Evolutionary conservation across 192 early-diverging fungal genomes (phyloP).

Genomic region (Phycomyces blakesleeanus): DNA sequence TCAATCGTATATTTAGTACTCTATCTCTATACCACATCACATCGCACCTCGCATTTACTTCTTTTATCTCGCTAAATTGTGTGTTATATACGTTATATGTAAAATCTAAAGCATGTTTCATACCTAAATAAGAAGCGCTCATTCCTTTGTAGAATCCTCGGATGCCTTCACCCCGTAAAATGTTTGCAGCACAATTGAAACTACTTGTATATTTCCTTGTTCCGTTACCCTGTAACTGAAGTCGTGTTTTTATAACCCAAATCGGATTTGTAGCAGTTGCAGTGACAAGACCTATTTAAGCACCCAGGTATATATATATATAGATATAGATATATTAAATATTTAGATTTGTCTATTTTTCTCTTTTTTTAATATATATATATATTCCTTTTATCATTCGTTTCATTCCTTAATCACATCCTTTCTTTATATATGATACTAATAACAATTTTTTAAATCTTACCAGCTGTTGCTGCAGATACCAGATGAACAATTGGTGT

Average conservation of each 20-base stretch:
- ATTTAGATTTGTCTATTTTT: too few species aligned
- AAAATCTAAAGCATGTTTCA: not conserved
- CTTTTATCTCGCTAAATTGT: too few species aligned
- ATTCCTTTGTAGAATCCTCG: slow-evolving; percentile 85
- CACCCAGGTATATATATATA: not conserved
- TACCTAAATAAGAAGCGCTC: slow-evolving; percentile 82
- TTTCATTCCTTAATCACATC: too few species aligned
- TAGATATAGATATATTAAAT: too few species aligned
- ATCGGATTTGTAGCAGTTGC: slow-evolving; percentile 91
- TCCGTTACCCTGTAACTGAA: slow-evolving; percentile 74
- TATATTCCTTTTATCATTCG: too few species aligned
- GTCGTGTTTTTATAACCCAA: slow-evolving; percentile 95
- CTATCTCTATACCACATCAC: not conserved
- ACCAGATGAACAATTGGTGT: slow-evolving; percentile 72
- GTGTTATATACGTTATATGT: too few species aligned
- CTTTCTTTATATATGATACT: too few species aligned
- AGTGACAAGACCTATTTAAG: slow-evolving; percentile 55
- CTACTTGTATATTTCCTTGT: slow-evolving; percentile 66
- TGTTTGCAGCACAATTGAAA: slow-evolving; percentile 64
- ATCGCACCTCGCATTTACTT: too few species aligned
- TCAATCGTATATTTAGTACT: slow-evolving; percentile 9
- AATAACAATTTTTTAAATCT: too few species aligned
- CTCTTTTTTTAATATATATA: too few species aligned
- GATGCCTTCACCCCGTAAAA: slow-evolving; percentile 79
- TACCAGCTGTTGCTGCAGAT: slow-evolving; percentile 47